phyloP scores from a whole-genome alignment of 495 filamentous ascomycete genomes.

The Penicillium antarcticum region DNA sequence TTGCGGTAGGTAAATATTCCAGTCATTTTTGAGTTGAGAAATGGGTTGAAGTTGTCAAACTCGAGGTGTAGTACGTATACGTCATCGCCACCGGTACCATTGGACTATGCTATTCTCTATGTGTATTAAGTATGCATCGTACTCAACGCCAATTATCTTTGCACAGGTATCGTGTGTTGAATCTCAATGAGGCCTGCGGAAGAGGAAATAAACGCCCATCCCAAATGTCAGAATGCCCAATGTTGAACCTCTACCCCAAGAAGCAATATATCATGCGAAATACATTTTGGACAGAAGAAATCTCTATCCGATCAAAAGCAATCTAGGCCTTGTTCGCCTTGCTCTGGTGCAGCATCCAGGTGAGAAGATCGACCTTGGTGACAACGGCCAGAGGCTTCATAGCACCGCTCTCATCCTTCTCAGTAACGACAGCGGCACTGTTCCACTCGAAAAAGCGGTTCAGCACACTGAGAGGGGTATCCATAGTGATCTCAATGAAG shows the following conservation, averaged over 20 bases:
- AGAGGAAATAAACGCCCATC: slow-evolving; percentile 14
- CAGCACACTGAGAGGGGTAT: slow-evolving; percentile 78
- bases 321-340: slow-evolving; percentile 20
- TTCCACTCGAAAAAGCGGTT: slow-evolving; percentile 98
- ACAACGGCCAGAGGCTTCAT: slow-evolving; percentile 85
- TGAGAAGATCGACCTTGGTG: slow-evolving; percentile 93
- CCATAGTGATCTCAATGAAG: slow-evolving; percentile 90
- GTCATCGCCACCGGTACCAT: slow-evolving; percentile 1
- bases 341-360: slow-evolving; percentile 81
- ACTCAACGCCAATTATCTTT: slow-evolving; percentile 1
- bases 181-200: slow-evolving; percentile 8
- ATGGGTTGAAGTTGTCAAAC: too few relatives aligned
- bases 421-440: slow-evolving; percentile 88
- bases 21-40: slow-evolving; percentile 6
- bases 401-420: slow-evolving; percentile 54
- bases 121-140: slow-evolving; percentile 5
- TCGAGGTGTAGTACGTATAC: background rate
- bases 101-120: slow-evolving; percentile 3
- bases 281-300: slow-evolving; percentile 7
- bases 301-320: background rate
- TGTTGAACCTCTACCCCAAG: slow-evolving; percentile 22
- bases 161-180: slow-evolving; percentile 20
- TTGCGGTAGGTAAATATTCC: slow-evolving; percentile 21
- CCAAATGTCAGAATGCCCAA: slow-evolving; percentile 11
- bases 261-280: slow-evolving; percentile 3